phyloP scores from a whole-genome alignment of 352 stramenopile species.

The Globisporangium megalacanthum region DNA sequence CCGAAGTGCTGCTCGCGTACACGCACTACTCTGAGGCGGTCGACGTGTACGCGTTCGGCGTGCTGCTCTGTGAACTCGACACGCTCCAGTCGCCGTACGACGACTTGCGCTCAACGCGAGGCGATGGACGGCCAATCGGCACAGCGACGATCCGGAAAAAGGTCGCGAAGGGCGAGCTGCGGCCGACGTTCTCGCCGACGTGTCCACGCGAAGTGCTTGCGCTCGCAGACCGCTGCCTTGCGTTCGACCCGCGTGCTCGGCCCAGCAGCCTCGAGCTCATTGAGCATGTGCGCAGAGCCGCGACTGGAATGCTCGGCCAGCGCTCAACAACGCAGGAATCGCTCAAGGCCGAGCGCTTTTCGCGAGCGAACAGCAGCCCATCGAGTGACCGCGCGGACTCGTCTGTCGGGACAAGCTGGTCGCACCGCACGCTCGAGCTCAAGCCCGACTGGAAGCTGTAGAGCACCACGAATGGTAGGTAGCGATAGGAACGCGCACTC shows the following conservation, averaged over 20 bases:
- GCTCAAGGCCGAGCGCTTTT: constrained; percentile 1
- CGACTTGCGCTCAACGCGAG: constrained; percentile 2
- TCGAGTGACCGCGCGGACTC: constrained; percentile 9
- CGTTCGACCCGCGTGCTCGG: constrained; percentile 21
- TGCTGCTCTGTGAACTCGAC: constrained; percentile 18
- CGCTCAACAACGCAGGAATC: constrained; percentile 1
- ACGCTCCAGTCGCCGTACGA: constrained; percentile 20
- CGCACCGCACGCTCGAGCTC: constrained; percentile 26
- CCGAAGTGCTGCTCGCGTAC: constrained; percentile 17
- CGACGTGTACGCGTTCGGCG: constrained; percentile 21
- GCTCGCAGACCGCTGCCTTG: constrained; percentile 26
- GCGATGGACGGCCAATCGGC: constrained; percentile 3
- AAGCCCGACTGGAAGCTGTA: constrained; percentile 12
- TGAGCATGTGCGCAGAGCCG: constrained; percentile 16
- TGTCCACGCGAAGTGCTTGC: constrained; percentile 25
- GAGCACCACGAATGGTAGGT: neutral
- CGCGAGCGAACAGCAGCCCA: constrained; percentile 3
- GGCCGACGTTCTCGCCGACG: constrained; percentile 19
- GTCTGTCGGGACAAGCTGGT: constrained; percentile 19
- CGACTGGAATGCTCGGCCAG: constrained; percentile 14
- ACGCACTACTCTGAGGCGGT: constrained; percentile 17
- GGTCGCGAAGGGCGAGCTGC: constrained; percentile 25
- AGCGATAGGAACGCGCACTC: neutral
- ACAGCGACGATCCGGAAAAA: constrained; percentile 22
- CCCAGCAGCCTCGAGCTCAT: constrained; percentile 22